These are phyloP conservation scores for Syzygium malaccense DNA, from an alignment of 441 rosid genomes.

Conservation along the genomic window DNA sequence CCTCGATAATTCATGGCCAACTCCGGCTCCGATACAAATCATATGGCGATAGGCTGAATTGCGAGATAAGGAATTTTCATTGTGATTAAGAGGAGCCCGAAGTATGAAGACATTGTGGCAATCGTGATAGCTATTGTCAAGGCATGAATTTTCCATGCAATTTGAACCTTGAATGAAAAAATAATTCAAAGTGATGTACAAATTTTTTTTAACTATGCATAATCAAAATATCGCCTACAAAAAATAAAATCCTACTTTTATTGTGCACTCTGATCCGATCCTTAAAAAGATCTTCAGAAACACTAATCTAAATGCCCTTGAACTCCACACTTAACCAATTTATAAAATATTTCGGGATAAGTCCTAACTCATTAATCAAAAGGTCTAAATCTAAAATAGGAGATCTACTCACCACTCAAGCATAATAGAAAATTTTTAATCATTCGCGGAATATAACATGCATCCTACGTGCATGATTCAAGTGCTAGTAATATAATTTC, in stretches of 20 bases:
- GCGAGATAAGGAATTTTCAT: background rate
- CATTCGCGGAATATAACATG: background rate
- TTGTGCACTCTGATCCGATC: background rate
- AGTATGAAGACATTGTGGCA: background rate
- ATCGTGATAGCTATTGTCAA: background rate
- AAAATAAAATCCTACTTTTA: background rate
- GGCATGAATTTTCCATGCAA: background rate
- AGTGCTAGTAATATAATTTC: background rate
- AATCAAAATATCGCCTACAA: background rate
- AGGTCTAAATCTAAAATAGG: accelerated
- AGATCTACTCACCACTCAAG: background rate
- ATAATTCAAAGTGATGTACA: background rate
- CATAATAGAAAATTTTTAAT: background rate
- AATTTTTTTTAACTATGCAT: background rate
- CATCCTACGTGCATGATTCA: background rate
- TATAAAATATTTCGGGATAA: background rate
- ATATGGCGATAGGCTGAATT: background rate
- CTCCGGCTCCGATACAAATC: background rate
- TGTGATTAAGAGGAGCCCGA: background rate
- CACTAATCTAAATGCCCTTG: background rate
- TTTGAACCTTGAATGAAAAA: background rate
- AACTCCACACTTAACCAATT: background rate
- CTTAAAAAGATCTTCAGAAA: background rate
- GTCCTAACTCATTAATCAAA: accelerated
- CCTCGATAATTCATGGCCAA: background rate